Base-by-base conservation (phyloP, 345 rosid species). In the Raphanus sativus region DNA sequence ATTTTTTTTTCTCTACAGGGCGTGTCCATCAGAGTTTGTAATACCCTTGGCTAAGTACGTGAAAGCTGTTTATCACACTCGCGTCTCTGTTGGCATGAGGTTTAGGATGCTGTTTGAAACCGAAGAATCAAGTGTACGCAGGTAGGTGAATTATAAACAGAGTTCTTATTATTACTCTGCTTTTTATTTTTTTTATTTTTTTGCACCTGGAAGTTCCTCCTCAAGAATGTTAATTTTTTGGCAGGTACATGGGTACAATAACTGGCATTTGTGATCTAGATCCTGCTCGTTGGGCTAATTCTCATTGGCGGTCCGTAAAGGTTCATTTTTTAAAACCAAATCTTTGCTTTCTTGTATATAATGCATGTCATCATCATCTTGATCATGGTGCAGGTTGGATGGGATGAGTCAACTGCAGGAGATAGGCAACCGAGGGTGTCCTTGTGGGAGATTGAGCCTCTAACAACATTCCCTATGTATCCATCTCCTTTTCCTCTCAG, bases 351-450 rank as follows among this genome's bases (percentile, higher is more conserved):
- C 50, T 42, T 5, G 10, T 42, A 56, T 42, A 15, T 45, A 11
- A 45, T 12, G n/a, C n/a, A 34, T 48, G 42, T 33, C 69, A 50
- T 67, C 21, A 61, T 67, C 21, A 16, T 50, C 56, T n/a, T 45
- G 73, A 73, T 55, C 28, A 69, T 30, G 60, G 66, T 89, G 81
- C 80, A 95, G 99, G 98, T 96, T 71, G 99, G 99, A 30, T 96
- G 99, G 99, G 99, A 96, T 71, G 99, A 96, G 76, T 96, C 99
- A 34, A 90, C 98, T 2, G 96, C 98, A 13, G 99, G 98, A 42
- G 99, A 96, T 78, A 90, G 92, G 86, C 99, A 96, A 77, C 99
- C 97, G 3, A 85, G 99, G 77, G 99, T 96, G 58, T 96, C 99
- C 28, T 77, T 96, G 21, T 96, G 99, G 99, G 98, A 96, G 84